Base-by-base conservation (phyloP, 768 basidiomycete genomes). In the Termitomyces sp. region DNA sequence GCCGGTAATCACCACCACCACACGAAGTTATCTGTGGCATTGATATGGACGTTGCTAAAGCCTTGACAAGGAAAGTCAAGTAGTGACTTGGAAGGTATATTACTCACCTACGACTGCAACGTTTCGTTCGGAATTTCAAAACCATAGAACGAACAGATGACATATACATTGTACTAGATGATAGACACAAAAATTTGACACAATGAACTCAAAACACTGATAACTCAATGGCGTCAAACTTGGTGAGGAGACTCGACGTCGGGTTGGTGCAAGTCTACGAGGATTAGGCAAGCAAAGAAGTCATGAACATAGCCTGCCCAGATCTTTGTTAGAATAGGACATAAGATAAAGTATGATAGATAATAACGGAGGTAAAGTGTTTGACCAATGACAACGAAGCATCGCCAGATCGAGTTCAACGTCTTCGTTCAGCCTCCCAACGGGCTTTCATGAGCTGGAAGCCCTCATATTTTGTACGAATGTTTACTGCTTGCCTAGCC, bases 381-480 rank as follows among this genome's bases (percentile, higher is more conserved):
- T 52, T n/a, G 35, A 20, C 20, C 10, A 38, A 35, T 30, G 22
- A 20, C 24, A 26, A 30, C 18, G 20, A 24, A 18, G 9, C 26
- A 35, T 57, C 64, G 42, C 56, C 56, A 36, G 62, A 58, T 24
- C 56, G 54, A 47, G 54, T 58, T 59, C 68, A 64, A 40, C 75
- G 75, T 47, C 64, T 69, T 59, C 77, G 79, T 67, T 90, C 87
- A 45, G 80, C 82, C 24, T 85, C 82, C 92, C 91, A 93, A 43
- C 88, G 82, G 24, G 87, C 82, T 55, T 81, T 81, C 77, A 93
- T 86, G 51, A 88, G 72, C 59, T 80, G 78, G 50, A 84, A 77
- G 14, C 91, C 90, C 65, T 91, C 87, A 28, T 79, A 73, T 68
- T 82, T 81, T 44, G 89, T 82, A 38, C 81, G 83, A 38, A 90